Base-by-base conservation (phyloP, 108 stramenopile species). In the Conticribra weissflogii region DNA sequence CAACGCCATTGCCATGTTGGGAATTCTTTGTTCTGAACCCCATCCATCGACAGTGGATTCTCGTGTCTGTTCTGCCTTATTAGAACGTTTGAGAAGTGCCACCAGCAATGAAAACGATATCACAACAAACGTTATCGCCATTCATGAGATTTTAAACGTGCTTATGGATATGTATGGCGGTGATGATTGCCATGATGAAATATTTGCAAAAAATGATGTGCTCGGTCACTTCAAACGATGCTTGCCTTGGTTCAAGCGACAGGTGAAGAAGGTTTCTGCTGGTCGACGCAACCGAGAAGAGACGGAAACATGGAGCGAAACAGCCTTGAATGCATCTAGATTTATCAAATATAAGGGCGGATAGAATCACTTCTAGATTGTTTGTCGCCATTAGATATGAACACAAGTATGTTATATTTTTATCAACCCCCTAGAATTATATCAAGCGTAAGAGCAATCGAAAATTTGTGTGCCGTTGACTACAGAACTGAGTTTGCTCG, bases 141-240 rank as follows among this genome's bases (percentile, higher is more conserved):
- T 76, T 48, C 59, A 75, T 32, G 81, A 85, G 70, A 59, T 81
- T 22, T 47, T 85, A 36, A 81, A 86, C 68, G 73, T 85, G 17
- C 45, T 89, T 9, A 89, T 89, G 79, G 85, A 89, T 59, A 75
- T 86, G 58, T 89, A 86, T 59, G 86, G 88, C n/a, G 66, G 81
- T 32, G 84, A 85, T 63, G 82, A 85, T 53, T 74, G 72, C 49
- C 72, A 86, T 59, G 81, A 86, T 21, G 68, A 75, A 14, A 60
- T 86, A 3, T 89, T 85, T 66, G 49, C 45, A 23, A 25, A 59
- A 12, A 36, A 78, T 54, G 59, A 83, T 63, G 75, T 89, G 0
- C 61, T 84, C 8, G 70, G 59, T 16, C 60, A 72, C 48, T 70
- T 86, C 54, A 60, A 72, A 50, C 63, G 60, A 65, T 74, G 66